These are phyloP conservation scores for Pezicula neosporulosa DNA, from an alignment of 2,329 filamentous ascomycete species.

Conservation along the genomic window DNA sequence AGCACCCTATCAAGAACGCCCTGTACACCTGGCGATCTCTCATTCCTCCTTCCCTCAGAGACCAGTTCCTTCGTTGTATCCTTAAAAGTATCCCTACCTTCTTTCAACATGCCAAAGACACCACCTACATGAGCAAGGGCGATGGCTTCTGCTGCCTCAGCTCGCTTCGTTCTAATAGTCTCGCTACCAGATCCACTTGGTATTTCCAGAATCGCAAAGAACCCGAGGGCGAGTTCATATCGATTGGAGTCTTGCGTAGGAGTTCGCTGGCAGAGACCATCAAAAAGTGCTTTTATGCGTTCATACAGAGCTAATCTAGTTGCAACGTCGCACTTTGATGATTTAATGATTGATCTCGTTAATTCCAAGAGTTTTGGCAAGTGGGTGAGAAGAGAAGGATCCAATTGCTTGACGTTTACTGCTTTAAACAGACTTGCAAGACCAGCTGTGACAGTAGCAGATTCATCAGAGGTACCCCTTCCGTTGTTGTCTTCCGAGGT, in stretches of 20 bases:
- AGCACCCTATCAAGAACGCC: constrained; percentile 18
- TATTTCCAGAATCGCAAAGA: constrained; percentile 24
- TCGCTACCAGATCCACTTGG: constrained; percentile 27
- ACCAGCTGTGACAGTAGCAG: constrained; percentile 25
- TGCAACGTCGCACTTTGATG: constrained; percentile 24
- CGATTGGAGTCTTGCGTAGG: constrained; percentile 11
- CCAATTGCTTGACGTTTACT: constrained; percentile 22
- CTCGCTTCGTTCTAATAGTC: constrained; percentile 25
- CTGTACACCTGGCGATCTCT: constrained; percentile 24
- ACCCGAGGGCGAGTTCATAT: constrained; percentile 18
- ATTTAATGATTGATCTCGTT: constrained; percentile 17
- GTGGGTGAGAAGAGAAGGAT: constrained; percentile 19
- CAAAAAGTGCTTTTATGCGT: constrained; percentile 24
- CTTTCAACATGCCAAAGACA: constrained; percentile 22
- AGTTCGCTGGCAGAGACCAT: constrained; percentile 22
- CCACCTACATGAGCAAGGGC: constrained; percentile 20
- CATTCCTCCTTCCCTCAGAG: constrained; percentile 18
- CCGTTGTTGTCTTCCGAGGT: constrained; percentile 24
- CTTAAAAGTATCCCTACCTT: constrained; percentile 17
- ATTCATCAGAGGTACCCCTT: constrained; percentile 19
- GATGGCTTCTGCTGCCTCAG: constrained; percentile 27
- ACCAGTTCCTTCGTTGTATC: constrained; percentile 17
- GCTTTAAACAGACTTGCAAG: constrained; percentile 26
- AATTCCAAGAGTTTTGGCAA: constrained; percentile 22
- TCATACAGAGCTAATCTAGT: constrained; percentile 26